Base-by-base conservation (phyloP, 352 stramenopile genomes). In the Phytopythium mirpurense region DNA sequence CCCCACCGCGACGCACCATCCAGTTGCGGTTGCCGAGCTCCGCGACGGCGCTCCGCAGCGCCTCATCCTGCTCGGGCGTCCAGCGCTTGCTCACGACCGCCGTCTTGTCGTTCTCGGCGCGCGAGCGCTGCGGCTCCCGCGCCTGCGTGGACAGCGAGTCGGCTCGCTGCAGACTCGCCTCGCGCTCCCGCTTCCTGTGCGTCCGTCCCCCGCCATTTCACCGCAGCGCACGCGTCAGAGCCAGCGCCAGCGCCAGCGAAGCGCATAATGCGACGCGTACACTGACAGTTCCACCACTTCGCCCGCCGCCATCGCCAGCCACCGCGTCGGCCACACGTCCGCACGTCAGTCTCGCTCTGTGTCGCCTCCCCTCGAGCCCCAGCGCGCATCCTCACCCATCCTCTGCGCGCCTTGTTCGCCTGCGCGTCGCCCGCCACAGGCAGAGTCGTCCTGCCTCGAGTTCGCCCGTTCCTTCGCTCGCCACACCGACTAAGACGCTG, bases 1-100 rank as follows among this genome's bases (percentile, higher is more conserved):
- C n/a, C n/a, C n/a, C n/a, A n/a, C n/a, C n/a, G 2, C 27, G 3
- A 61, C 65, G 26, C 32, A 93, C 83, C 76, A 93, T 95, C 88
- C 88, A 96, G 66, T 96, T 95, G n/a, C 78, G 70, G 43, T 89
- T 74, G 7, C 84, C 86, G 23, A 89, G 78, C 56, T 89, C 78
- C 3, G 75, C 74, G 15, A 96, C 84, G 9, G 83, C 88, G 21
- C 71, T 58, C 26, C 84, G 84, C 23, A 96, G 70, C 35, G 82
- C 83, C 16, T 93, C 78, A 53, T 96, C 88, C 82, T 93, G 83
- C 52, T 92, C 83, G 6, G 76, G 68, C 9, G 83, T 94, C 83
- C 83, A 94, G 31, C 83, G 83, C 56, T 86, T 86, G 51, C 69
- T 77, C 11, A 63, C 60, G 9, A 68, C 64, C 21, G 41, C 57